These are phyloP conservation scores for Solanum ossicruentum DNA, from an alignment of 257 asterid genomes.

Conservation along the genomic window DNA sequence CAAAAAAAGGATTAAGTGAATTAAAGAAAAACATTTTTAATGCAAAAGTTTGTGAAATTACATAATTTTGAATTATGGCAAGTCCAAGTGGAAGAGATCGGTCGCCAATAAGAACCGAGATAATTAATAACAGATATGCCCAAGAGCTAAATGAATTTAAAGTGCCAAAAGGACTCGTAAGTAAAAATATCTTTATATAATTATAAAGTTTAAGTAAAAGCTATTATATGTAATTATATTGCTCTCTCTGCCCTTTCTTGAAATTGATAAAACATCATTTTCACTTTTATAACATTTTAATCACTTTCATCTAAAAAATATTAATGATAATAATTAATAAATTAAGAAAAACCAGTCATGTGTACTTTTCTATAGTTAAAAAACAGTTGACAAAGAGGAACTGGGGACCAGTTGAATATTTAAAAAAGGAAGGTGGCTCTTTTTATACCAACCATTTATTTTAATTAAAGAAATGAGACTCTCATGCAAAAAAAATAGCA, in stretches of 20 bases:
- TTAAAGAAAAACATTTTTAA: too few relatives aligned
- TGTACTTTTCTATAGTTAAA: neutral
- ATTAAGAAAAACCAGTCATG: neutral
- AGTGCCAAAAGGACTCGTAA: too few relatives aligned
- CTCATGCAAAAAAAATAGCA: neutral
- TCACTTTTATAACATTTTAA: neutral
- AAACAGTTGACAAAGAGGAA: neutral
- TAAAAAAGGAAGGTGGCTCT: rapidly evolving
- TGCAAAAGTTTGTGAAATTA: too few relatives aligned
- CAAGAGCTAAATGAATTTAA: too few relatives aligned
- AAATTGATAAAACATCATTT: neutral
- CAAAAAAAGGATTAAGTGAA: too few relatives aligned
- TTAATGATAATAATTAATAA: neutral
- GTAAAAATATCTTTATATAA: too few relatives aligned
- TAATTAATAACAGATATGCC: too few relatives aligned
- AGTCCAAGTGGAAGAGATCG: too few relatives aligned
- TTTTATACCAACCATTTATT: neutral
- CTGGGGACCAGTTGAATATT: neutral
- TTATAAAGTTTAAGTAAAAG: too few relatives aligned
- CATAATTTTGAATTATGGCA: too few relatives aligned
- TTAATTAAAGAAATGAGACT: neutral
- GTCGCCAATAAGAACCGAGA: too few relatives aligned
- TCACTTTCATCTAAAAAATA: neutral
- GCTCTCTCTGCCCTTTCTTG: neutral
- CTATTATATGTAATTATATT: too few relatives aligned